Evolutionary conservation across 2,329 filamentous ascomycete genomes (phyloP).

Genomic region (Xylariaceae sp.): DNA sequence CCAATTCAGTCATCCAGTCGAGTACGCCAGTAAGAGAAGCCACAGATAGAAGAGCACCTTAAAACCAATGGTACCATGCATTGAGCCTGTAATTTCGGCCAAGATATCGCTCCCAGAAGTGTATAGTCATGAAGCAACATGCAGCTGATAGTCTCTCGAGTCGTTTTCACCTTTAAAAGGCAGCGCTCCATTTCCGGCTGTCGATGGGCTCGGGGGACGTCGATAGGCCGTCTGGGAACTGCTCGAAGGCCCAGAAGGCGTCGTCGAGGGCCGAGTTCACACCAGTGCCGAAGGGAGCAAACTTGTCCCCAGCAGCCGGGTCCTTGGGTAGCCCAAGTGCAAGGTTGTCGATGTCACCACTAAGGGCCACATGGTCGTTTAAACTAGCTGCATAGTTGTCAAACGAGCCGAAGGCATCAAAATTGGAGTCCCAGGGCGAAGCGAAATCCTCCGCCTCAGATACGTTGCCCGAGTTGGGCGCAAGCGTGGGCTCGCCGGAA

Average conservation of each 20-base stretch:
- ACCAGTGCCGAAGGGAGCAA: constrained; percentile 36
- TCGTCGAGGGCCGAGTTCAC: constrained; percentile 42
- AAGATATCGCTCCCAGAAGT: too few relatives aligned
- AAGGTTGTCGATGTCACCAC: constrained; percentile 43
- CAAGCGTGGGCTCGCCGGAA: constrained; percentile 47
- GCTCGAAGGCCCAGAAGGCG: constrained; percentile 35
- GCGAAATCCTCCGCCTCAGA: constrained; percentile 60
- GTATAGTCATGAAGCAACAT: too few relatives aligned
- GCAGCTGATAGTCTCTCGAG: too few relatives aligned
- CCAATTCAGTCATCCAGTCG: too few relatives aligned
- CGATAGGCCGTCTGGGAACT: too few relatives aligned
- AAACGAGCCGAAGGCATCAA: constrained; percentile 43
- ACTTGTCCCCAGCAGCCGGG: constrained; percentile 44
- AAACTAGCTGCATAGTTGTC: constrained; percentile 44
- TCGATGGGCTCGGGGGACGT: too few relatives aligned
- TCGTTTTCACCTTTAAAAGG: too few relatives aligned
- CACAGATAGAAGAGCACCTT: too few relatives aligned
- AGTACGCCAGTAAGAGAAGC: too few relatives aligned
- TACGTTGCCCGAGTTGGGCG: constrained; percentile 61
- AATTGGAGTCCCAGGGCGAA: constrained; percentile 37
- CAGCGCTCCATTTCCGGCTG: too few relatives aligned
- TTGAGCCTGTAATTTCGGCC: too few relatives aligned
- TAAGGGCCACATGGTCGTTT: constrained; percentile 40
- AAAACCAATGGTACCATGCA: too few relatives aligned
- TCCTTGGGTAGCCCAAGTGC: constrained; percentile 52